Conservation (phyloP, 495 filamentous ascomycete species). For the Hapsidospora chrysogenum region DNA sequence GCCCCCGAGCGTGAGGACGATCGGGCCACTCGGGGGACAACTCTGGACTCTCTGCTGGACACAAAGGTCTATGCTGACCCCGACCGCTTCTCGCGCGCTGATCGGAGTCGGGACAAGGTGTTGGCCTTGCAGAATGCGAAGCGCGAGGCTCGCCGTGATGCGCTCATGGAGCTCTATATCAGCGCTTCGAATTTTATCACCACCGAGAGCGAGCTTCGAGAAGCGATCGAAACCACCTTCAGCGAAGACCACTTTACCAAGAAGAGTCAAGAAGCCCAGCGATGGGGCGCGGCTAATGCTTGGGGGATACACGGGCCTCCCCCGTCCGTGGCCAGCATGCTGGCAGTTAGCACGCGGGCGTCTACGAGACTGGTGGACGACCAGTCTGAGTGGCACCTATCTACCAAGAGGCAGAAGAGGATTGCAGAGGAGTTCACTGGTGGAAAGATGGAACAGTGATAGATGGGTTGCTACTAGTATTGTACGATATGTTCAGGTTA, state of each 20-base stretch:
- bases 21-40: constrained; percentile 20
- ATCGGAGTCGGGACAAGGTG: constrained; percentile 10
- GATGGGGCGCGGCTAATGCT: constrained; percentile 14
- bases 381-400: constrained; percentile 9
- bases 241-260: constrained; percentile 10
- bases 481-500: constrained; percentile 13
- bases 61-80: constrained; percentile 17
- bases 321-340: constrained; percentile 13
- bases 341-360: constrained; percentile 9
- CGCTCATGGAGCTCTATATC: constrained; percentile 29
- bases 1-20: constrained; percentile 26
- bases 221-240: constrained; percentile 18
- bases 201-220: constrained; percentile 22
- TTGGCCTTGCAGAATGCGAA: constrained; percentile 6
- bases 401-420: constrained; percentile 19
- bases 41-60: constrained; percentile 11
- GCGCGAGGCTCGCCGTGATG: constrained; percentile 24
- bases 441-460: constrained; percentile 20
- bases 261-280: not conserved
- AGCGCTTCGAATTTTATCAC: constrained; percentile 28
- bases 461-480: no score
- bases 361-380: constrained; percentile 6
- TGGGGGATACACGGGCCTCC: constrained; percentile 19
- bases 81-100: constrained; percentile 14
- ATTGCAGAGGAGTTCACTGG: constrained; percentile 33